A percentile compares a stretch with the other conserved stretches of the same genome.
Conservation (phyloP, 2,329 filamentous ascomycete genomes). For the Capronia americana region DNA sequence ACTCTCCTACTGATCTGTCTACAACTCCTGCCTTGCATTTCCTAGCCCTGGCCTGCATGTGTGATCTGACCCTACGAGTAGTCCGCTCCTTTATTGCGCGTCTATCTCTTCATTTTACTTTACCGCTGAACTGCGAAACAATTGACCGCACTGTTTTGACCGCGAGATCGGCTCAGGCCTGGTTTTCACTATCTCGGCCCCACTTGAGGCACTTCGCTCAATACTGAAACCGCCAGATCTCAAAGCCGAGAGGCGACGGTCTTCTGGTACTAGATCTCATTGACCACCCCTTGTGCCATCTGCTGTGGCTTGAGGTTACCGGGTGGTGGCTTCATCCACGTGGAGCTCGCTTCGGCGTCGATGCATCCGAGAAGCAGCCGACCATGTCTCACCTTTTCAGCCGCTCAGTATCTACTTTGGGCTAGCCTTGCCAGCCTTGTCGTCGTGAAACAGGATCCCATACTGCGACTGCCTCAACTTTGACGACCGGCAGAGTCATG, state of each 20-base stretch:
- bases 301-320: not conserved
- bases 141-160: not conserved
- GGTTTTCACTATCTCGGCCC: not conserved
- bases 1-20: not conserved
- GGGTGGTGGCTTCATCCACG: constrained; percentile 19
- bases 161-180: not conserved
- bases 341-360: constrained; percentile 13
- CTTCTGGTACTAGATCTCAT: not conserved
- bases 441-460: constrained; percentile 25
- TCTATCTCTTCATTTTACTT: not conserved
- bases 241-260: not conserved
- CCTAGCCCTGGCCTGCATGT: not conserved
- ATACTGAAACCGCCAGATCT: not conserved
- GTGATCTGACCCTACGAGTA: not conserved
- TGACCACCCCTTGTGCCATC: not conserved
- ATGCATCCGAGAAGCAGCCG: constrained; percentile 1
- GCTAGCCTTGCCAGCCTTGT: constrained; percentile 6
- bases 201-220: not conserved
- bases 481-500: constrained; percentile 11
- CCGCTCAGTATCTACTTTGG: not conserved
- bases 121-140: not conserved
- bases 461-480: constrained; percentile 29
- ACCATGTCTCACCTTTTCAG: constrained; percentile 17
- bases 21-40: not conserved
- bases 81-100: not conserved